These are phyloP conservation scores for Stevia rebaudiana DNA, from an alignment of 140 eudicot genomes.

Conservation along the genomic window DNA sequence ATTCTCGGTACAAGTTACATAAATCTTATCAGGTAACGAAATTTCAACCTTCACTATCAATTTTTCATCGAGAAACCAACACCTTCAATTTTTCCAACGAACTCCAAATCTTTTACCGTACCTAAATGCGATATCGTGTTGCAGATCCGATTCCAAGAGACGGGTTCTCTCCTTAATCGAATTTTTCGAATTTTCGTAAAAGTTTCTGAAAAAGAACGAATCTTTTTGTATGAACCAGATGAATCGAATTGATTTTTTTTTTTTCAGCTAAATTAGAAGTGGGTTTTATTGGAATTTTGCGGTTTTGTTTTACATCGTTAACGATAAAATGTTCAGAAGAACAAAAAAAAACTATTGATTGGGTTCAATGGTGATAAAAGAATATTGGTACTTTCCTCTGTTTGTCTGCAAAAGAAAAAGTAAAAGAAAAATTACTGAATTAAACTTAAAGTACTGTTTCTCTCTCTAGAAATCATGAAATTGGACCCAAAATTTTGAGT, in stretches of 20 bases:
- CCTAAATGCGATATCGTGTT: conserved; percentile 14
- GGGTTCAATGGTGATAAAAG: conserved; percentile 27
- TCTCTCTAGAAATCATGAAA: conserved; percentile 25
- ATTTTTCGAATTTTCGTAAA: too few relatives aligned
- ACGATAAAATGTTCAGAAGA: neutral
- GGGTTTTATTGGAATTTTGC: conserved; percentile 18
- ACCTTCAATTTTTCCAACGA: neutral
- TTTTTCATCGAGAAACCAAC: neutral
- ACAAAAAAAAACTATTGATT: conserved; percentile 9
- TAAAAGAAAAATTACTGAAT: neutral
- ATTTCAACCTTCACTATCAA: neutral
- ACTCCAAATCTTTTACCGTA: neutral
- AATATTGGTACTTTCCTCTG: conserved; percentile 21
- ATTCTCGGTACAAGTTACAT: neutral
- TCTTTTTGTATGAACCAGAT: neutral
- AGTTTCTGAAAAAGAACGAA: too few relatives aligned
- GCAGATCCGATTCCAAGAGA: conserved; percentile 10
- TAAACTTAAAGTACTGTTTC: neutral
- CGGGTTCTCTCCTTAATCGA: neutral
- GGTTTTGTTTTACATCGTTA: conserved; percentile 3
- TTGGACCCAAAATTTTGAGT: conserved; percentile 39
- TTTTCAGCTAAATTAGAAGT: conserved; percentile 13
- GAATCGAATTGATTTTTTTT: neutral
- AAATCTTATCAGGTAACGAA: conserved; percentile 8
- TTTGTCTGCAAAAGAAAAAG: conserved; percentile 3